phyloP scores from a whole-genome alignment of 2,329 filamentous ascomycete genomes.

The Akanthomyces muscarius region DNA sequence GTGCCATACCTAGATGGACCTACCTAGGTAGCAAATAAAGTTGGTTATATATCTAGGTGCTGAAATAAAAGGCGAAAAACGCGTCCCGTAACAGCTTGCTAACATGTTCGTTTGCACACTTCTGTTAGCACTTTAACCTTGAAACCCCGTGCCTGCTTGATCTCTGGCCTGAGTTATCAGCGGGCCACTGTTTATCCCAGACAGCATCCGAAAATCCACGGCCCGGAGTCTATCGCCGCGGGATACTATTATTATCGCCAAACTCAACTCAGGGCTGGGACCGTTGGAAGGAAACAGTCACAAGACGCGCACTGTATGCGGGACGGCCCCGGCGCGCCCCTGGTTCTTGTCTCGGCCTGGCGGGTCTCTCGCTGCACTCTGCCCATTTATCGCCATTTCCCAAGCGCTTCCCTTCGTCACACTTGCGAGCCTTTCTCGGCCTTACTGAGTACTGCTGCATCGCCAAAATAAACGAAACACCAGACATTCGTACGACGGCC shows the following conservation, averaged over 20 bases:
- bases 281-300: not conserved
- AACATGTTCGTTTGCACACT: not conserved
- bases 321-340: not conserved
- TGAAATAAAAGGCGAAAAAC: too few species aligned
- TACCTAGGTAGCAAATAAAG: too few species aligned
- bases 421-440: not conserved
- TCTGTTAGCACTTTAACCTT: not conserved
- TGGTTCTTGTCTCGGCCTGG: not conserved
- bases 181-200: not conserved
- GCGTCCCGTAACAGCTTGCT: too few species aligned
- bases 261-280: not conserved
- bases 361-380: not conserved
- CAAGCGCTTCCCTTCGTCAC: constrained; percentile 5
- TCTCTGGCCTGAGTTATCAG: constrained; percentile 10
- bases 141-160: not conserved
- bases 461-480: not conserved
- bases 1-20: too few species aligned
- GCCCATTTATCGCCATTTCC: constrained; percentile 6
- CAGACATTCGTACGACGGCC: not conserved
- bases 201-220: not conserved
- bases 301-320: constrained; percentile 6
- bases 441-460: not conserved
- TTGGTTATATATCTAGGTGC: too few species aligned
- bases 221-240: constrained; percentile 3
- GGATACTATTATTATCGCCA: not conserved